Evolutionary conservation across 2,329 filamentous ascomycete genomes (phyloP), one percentile per base, ranked within the genome.

Genomic region (Aspergillus sp.): DNA sequence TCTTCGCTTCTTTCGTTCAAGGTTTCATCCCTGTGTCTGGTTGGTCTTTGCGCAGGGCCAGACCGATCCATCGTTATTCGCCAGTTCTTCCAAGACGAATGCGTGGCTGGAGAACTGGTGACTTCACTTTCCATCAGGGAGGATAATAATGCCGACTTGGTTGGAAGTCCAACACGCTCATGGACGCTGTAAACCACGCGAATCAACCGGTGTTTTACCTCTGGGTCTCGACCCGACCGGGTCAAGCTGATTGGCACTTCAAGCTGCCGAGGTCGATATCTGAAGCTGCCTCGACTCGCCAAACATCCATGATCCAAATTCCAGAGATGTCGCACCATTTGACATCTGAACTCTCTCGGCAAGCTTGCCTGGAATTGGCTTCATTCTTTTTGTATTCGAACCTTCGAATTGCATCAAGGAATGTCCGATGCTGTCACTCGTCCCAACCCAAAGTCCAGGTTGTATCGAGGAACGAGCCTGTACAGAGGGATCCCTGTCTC

Each of bases 1-100:
- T 20, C 20, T 43, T 43, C 12, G 18, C 13, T 36, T 15, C 34
- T 36, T 36, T n/a, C 15, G 12, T 36, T 4, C 26, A 30, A 30
- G 26, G 34, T 6, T 43, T 43, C 41, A 45, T 45, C 24, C 43
- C 22, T 30, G 50, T 36, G 34, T n/a, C 15, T 5, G 15, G 13
- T 36, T 36, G 34, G 34, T n/a, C 34, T 36, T n/a, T 36, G 34
- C 43, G 59, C 55, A 64, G 61, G 66, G 66, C 50, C 41, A 53
- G 41, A 53, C 39, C 41, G 45, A 34, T 48, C 44, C 45, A 48
- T 48, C 41, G 22, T 13, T 12, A 42, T 18, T 42, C 18, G 8
- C 15, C 9, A 30, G 26, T 9, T 11, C 8, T 30, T 9, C 9
- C 26, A 30, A 30, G 26, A 30, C 11, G 26, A 30, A 3, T 30